A percentile compares a stretch with the other conserved stretches of the same genome.
Evolutionary conservation across 768 basidiomycete genomes (phyloP).

Genomic region (Hemileccinum rubropunctum): DNA sequence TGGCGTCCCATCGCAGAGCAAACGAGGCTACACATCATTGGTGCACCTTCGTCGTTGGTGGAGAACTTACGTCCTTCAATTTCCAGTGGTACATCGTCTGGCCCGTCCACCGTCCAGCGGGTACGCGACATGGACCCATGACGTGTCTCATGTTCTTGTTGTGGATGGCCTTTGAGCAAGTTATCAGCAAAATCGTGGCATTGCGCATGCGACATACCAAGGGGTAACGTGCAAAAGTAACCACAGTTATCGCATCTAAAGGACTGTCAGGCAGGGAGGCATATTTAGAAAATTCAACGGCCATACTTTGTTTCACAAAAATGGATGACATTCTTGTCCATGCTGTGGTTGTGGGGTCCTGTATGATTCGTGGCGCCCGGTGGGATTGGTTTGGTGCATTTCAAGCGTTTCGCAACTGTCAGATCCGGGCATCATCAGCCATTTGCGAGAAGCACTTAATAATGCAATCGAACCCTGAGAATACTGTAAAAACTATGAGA

Average conservation of each 20-base stretch:
- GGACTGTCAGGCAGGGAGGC: neutral
- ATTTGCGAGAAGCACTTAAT: neutral
- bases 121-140: conserved; percentile 64
- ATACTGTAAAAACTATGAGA: conserved; percentile 35
- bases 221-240: conserved; percentile 57
- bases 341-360: conserved; percentile 49
- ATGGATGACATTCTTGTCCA: conserved; percentile 45
- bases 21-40: conserved; percentile 60
- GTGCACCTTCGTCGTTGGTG: conserved; percentile 53
- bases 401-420: conserved; percentile 48
- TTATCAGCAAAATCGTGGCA: neutral
- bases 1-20: conserved; percentile 58
- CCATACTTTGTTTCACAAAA: conserved; percentile 50
- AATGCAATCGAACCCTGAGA: conserved; percentile 42
- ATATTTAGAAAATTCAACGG: neutral
- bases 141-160: conserved; percentile 59
- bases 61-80: conserved; percentile 55
- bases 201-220: conserved; percentile 35
- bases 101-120: conserved; percentile 54
- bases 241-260: conserved; percentile 52
- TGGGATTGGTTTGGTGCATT: conserved; percentile 47
- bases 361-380: conserved; percentile 41
- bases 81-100: conserved; percentile 48
- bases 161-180: conserved; percentile 45
- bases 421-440: neutral